Percentiles rank a stretch among this genome's conserved stretches.
Evolutionary conservation across 2,329 filamentous ascomycete genomes (phyloP).

Genomic region (Sclerotinia sclerotiorum): DNA sequence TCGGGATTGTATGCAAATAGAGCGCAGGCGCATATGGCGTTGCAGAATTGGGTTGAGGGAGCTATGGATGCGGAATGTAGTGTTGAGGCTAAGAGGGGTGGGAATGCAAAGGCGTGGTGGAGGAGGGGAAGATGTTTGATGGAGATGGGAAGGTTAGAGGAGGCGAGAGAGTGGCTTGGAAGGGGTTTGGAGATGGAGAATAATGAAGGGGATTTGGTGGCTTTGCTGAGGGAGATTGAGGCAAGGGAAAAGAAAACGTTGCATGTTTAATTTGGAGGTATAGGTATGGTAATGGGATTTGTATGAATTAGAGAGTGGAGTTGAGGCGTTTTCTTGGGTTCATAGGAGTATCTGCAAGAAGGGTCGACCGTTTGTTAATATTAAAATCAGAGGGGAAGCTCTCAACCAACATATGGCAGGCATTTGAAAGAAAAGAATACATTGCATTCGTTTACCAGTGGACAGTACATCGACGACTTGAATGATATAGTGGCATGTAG

Average conservation of each 20-base stretch:
- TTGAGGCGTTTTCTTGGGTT: conserved; percentile 5
- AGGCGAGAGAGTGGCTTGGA: conserved; percentile 77
- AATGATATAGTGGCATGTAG: background rate
- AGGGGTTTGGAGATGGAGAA: conserved; percentile 81
- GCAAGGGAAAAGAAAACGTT: conserved; percentile 41
- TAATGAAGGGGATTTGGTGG: conserved; percentile 62
- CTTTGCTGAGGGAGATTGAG: conserved; percentile 63
- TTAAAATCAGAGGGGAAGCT: too few species aligned
- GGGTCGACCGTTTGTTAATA: too few species aligned
- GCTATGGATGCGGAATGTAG: conserved; percentile 85
- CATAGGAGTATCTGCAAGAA: too few species aligned
- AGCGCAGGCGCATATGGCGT: conserved; percentile 84
- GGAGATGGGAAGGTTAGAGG: conserved; percentile 86
- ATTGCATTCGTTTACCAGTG: too few species aligned
- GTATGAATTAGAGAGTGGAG: conserved; percentile 11
- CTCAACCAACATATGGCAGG: too few species aligned
- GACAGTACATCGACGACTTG: too few species aligned
- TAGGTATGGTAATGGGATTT: background rate
- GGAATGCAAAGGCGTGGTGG: conserved; percentile 96
- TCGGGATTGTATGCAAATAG: conserved; percentile 79
- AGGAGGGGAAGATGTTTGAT: conserved; percentile 77
- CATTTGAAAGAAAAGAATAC: too few species aligned
- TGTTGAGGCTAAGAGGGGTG: conserved; percentile 80
- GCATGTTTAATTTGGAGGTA: background rate
- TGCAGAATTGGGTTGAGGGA: conserved; percentile 79